phyloP scores from a whole-genome alignment of 768 basidiomycete genomes.

The Botryobasidium botryosum region DNA sequence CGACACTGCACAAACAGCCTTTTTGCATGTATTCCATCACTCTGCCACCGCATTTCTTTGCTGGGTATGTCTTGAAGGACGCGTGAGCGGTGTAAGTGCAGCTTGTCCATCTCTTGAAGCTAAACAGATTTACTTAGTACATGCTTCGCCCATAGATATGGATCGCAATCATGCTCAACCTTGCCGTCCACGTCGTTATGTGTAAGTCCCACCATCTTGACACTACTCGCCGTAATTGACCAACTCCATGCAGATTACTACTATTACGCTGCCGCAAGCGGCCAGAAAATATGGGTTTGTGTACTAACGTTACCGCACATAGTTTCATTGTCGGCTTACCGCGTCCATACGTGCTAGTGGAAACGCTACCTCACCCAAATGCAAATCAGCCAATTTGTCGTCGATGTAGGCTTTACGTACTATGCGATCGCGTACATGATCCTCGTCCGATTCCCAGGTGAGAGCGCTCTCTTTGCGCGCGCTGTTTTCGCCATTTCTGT shows the following conservation, averaged over 20 bases:
- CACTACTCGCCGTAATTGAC: background rate
- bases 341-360: background rate
- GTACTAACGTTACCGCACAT: conserved; percentile 85
- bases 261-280: conserved; percentile 95
- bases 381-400: background rate
- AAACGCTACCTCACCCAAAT: background rate
- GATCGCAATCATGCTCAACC: conserved; percentile 84
- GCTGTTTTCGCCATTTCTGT: no score
- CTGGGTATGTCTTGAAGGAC: no score
- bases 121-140: conserved; percentile 86
- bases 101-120: no score
- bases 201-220: conserved; percentile 36
- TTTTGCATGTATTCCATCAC: conserved; percentile 98
- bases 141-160: conserved; percentile 39
- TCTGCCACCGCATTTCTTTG: conserved; percentile 92
- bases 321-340: conserved; percentile 19
- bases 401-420: background rate
- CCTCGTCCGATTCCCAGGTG: conserved; percentile 76
- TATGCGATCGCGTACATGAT: conserved; percentile 32
- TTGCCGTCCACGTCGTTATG: conserved; percentile 93
- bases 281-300: conserved; percentile 98
- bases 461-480: conserved; percentile 98
- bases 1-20: conserved; percentile 33
- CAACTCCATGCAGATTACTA: conserved; percentile 60
- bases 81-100: no score